Evolutionary conservation across 352 stramenopile species (phyloP).

Genomic region (Pythium guiyangense): DNA sequence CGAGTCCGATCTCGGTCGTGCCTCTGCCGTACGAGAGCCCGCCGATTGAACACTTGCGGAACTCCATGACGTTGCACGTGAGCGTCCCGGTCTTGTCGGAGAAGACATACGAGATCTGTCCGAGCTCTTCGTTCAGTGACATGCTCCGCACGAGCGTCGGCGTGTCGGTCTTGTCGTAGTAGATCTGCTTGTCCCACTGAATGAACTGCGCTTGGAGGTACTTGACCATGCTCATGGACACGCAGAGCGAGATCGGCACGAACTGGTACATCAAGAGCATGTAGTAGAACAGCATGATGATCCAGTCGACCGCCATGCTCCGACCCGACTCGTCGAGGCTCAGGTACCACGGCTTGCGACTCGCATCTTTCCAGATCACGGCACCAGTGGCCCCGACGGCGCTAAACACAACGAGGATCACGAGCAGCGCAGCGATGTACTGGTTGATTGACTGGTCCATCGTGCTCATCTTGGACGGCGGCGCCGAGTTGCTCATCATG

Average conservation of each 20-base stretch:
- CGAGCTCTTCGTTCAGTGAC: slow-evolving; percentile 93
- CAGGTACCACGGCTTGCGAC: slow-evolving; percentile 60
- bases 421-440: slow-evolving; percentile 67
- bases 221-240: slow-evolving; percentile 96
- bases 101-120: slow-evolving; percentile 98
- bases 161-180: slow-evolving; percentile 84
- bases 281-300: slow-evolving; percentile 91
- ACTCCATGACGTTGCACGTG: slow-evolving; percentile 99
- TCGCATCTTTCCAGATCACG: slow-evolving; percentile 43
- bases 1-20: slow-evolving; percentile 78
- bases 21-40: slow-evolving; percentile 86
- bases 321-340: slow-evolving; percentile 26
- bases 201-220: slow-evolving; percentile 94
- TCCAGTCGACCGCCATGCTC: slow-evolving; percentile 41
- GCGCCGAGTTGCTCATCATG: slow-evolving; percentile 82
- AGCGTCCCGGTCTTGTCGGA: slow-evolving; percentile 99
- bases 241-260: slow-evolving; percentile 96
- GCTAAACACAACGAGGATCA: slow-evolving; percentile 65
- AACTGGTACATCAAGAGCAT: slow-evolving; percentile 96
- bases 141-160: slow-evolving; percentile 90
- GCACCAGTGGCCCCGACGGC: slow-evolving; percentile 51
- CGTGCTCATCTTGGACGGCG: slow-evolving; percentile 83
- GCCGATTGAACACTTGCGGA: slow-evolving; percentile 91
- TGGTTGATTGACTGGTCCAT: slow-evolving; percentile 81
- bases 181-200: slow-evolving; percentile 93